Evolutionary conservation across 148 eudicot species (phyloP).

Genomic region (Camellia japonica): DNA sequence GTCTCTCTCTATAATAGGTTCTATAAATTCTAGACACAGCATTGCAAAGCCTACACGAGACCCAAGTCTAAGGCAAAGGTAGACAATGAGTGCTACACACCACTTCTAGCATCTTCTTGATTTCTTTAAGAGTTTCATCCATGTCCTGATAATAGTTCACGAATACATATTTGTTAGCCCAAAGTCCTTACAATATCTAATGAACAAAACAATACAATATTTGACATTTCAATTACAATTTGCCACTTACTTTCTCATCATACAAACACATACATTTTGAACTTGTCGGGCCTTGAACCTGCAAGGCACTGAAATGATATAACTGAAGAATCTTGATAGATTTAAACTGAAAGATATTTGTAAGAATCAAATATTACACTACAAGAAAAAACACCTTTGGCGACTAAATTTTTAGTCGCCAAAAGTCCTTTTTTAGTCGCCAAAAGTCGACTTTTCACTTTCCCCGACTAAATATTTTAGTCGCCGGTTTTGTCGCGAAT

Average conservation of each 20-base stretch:
- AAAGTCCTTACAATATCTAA: background rate
- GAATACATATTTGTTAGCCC: background rate
- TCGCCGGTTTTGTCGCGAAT: no score
- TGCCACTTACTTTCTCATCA: background rate
- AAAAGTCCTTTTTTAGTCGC: no score
- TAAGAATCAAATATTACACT: no score
- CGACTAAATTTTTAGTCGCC: no score
- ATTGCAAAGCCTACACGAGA: conserved; percentile 4
- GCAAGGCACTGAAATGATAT: conserved; percentile 1
- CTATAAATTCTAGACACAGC: background rate
- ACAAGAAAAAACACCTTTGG: no score
- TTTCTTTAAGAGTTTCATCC: background rate
- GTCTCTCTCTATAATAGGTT: background rate
- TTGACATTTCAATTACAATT: background rate
- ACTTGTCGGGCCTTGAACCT: background rate
- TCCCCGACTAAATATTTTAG: no score
- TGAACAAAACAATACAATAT: background rate
- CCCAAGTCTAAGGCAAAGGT: conserved; percentile 4
- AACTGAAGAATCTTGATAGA: background rate
- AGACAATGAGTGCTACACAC: background rate
- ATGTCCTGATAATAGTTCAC: background rate
- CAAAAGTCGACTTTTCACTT: no score
- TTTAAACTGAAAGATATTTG: background rate
- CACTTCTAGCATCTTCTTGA: background rate
- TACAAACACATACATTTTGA: background rate